Evolutionary conservation across 1,284 basidiomycete species (phyloP), one percentile per base, ranked within the genome.

Genomic region (Lentinus polychrous): DNA sequence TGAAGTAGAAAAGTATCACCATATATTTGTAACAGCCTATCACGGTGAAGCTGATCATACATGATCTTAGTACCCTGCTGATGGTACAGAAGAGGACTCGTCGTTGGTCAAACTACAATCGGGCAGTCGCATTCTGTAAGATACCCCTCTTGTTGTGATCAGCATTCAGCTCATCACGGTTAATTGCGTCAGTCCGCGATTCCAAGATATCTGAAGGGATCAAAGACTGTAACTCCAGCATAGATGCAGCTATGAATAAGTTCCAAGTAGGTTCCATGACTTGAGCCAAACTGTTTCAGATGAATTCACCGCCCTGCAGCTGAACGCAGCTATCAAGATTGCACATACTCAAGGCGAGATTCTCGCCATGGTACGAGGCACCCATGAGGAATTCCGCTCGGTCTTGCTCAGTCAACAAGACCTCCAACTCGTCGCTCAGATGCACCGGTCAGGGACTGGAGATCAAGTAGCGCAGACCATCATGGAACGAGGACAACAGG

Each of bases 401-500:
- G 3, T 45, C 4, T n/a, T 45, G 8, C 15, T 43, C 15, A 48
- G 8, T 32, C 12, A 22, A 8, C 38, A 15, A 42, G 40, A 31
- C 46, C 32, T 8, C 20, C n/a, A 12, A 31, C 24, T 39, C 33
- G 27, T 14, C 41, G 15, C 15, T 20, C 15, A 45, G 20, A 42
- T 2, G 40, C 23, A 18, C 27, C 40, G 27, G 8, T 49, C 22
- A 54, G 24, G 61, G 64, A 12, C 8, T 39, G 76, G 74, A 3
- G 64, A 68, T 34, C 60, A 58, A 34, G 70, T 57, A 10, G 78
- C 73, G 7, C 58, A 68, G 49, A 59, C 63, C 3, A 60, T 81
- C 35, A 79, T 81, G 77, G 65, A 66, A 38, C 60, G 65, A 20
- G 77, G 76, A 12, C 79, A 80, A 62, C 60, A 62, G 53, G 76